Evolutionary conservation across 371 early-diverging fungal species (phyloP), one percentile per base, ranked within the genome.

Genomic region (Blakeslea trispora): DNA sequence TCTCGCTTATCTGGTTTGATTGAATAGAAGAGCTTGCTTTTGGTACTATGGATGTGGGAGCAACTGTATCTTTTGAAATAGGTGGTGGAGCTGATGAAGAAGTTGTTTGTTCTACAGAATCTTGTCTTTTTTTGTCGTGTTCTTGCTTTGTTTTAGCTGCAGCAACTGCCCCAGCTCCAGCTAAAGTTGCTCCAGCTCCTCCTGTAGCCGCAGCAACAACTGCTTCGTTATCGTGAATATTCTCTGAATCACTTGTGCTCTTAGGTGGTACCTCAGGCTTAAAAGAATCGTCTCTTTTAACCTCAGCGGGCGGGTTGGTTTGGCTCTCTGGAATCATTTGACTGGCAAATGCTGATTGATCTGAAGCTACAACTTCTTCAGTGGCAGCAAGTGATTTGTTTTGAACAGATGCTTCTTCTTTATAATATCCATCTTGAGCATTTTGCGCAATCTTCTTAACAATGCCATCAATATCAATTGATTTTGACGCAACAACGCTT

Each of bases 381-480:
- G 47, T 14, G 7, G 15, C 18, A 28, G 18, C 31, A 24, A 47
- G 28, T 24, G 35, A 15, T 32, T 40, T 40, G n/a, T 37, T 37
- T 37, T 37, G 37, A 10, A 37, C 37, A 37, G 9, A 17, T 6
- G 18, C 31, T 15, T 47, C 32, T 17, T 50, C 24, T 17, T 61
- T 42, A 17, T 55, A 61, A n/a, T 43, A 19, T 6, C 55, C 61
- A 19, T 13, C 32, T 32, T 55, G 19, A 1, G 45, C 40, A 28
- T 58, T 39, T 1, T 41, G 44, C 7, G 24, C 40, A 18, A 50
- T 35, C 23, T 40, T 51, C 21, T 48, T 46, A 13, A 50, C 28
- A 24, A 56, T 50, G 37, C 43, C 34, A 52, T 52, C 23, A 17
- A 62, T 18, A 32, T 56, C 46, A 18, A 62, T 50, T 14, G 47